Base-by-base conservation (phyloP, 2,329 filamentous ascomycete species). In the Apiospora sp. region DNA sequence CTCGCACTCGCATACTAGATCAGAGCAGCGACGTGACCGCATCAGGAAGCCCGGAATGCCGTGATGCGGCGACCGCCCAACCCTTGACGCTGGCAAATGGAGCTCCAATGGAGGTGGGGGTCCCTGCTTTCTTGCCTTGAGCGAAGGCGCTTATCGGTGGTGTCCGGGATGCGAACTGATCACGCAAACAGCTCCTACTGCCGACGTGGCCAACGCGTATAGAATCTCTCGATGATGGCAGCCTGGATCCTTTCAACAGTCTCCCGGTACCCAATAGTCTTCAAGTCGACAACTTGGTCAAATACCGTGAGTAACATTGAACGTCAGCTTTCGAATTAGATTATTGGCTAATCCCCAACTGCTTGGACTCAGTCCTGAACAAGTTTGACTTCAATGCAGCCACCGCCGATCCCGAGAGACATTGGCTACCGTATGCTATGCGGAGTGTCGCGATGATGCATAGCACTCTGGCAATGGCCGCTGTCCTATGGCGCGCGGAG, bases 391-490 rank as follows among this genome's bases (percentile, higher is more conserved):
- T 68, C 70, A 24, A 69, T 43, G 41, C 67, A n/a, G 44, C 43
- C n/a, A 68, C 48, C 19, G 24, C 48, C 51, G 58, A 73, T 34
- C 72, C 24, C 61, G 69, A n/a, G 61, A 73, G 34, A 41, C 49
- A 48, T 0, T 73, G 72, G 72, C 64, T 73, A 46, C 72, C 70
- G 13, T 73, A 73, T n/a, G 72, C 72, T 41, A 69, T 73, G 46
- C 46, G 61, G 49, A 73, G 70, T 16, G 72, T 41, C n/a, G 44
- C 72, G 22, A 73, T 73, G 72, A 73, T 73, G 72, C 72, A 73
- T 37, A 73, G 70, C 19, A 72, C 72, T 61, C 61, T 73, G 12
- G 72, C 72, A 19, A 69, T 73, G 72, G 37, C 72, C 4, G 72
- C 72, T 27, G 72, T 30, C 37, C 4, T 72, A 61, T 73, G 72